Conservation (phyloP, 2,329 filamentous ascomycete species). For the Fusarium protoensiforme region DNA sequence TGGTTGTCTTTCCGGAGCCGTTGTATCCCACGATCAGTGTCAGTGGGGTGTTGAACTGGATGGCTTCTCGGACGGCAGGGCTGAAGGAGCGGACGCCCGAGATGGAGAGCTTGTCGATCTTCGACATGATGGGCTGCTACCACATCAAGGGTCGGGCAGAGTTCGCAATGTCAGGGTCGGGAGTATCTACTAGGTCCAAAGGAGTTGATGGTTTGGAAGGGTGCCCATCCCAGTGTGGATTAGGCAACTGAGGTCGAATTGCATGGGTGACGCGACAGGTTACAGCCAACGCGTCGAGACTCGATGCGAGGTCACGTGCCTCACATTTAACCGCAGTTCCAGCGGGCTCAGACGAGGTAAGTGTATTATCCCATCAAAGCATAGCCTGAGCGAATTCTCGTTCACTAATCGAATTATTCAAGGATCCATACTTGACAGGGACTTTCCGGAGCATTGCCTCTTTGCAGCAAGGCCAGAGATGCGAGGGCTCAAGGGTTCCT, state of each 20-base stretch:
- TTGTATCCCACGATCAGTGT: conserved; percentile 98
- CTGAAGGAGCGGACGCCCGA: conserved; percentile 88
- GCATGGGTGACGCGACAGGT: conserved; percentile 25
- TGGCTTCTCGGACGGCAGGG: conserved; percentile 77
- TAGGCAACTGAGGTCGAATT: conserved; percentile 7
- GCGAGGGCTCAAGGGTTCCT: neutral
- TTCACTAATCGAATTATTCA: conserved; percentile 26
- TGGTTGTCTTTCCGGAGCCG: conserved; percentile 97
- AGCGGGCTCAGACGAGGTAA: neutral
- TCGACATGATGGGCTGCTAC: conserved; percentile 66
- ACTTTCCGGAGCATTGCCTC: neutral
- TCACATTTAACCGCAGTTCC: conserved; percentile 4
- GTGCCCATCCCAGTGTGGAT: conserved; percentile 6
- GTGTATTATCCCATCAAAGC: neutral
- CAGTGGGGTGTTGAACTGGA: conserved; percentile 88
- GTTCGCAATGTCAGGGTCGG: neutral
- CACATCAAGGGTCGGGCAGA: conserved; percentile 8
- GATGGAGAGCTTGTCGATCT: conserved; percentile 90
- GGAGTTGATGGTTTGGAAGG: neutral
- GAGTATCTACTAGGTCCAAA: conserved; percentile 1
- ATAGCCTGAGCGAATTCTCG: neutral
- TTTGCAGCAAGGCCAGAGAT: neutral
- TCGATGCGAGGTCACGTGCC: conserved; percentile 33
- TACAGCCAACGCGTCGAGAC: conserved; percentile 22
- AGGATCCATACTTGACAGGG: neutral